phyloP scores from a whole-genome alignment of 768 basidiomycete genomes.

The Mycena capillaripes region DNA sequence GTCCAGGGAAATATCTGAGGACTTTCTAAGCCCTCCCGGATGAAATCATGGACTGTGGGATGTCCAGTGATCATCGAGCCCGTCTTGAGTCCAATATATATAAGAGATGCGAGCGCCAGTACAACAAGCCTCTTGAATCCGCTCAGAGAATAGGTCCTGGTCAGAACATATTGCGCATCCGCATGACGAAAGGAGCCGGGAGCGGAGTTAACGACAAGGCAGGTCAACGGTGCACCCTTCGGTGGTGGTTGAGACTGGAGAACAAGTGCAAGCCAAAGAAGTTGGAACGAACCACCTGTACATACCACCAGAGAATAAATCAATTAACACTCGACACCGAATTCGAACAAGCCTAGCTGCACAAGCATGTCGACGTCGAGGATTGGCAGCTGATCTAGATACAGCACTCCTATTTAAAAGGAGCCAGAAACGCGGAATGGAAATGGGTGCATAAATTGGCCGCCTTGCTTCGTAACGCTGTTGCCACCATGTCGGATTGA shows the following conservation, averaged over 20 bases:
- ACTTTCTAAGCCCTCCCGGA: background rate
- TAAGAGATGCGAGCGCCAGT: background rate
- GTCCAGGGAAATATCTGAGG: background rate
- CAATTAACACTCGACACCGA: background rate
- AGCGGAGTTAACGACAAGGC: conserved; percentile 12
- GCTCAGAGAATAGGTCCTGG: background rate
- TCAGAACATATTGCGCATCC: background rate
- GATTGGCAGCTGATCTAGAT: background rate
- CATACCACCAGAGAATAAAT: conserved; percentile 17
- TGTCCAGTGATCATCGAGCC: background rate
- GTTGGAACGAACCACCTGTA: background rate
- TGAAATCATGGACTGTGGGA: background rate
- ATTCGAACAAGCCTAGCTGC: background rate
- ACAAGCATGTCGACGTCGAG: background rate
- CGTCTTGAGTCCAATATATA: background rate
- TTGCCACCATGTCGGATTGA: background rate
- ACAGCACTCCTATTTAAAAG: background rate
- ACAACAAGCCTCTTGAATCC: background rate
- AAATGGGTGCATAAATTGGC: background rate
- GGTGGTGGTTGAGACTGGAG: background rate
- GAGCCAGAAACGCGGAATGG: background rate
- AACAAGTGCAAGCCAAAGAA: conserved; percentile 13
- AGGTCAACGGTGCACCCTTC: background rate
- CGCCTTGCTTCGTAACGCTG: background rate
- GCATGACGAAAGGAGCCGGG: background rate